Conservation (phyloP, 345 rosid genomes). For the Syzygium aromaticum region DNA sequence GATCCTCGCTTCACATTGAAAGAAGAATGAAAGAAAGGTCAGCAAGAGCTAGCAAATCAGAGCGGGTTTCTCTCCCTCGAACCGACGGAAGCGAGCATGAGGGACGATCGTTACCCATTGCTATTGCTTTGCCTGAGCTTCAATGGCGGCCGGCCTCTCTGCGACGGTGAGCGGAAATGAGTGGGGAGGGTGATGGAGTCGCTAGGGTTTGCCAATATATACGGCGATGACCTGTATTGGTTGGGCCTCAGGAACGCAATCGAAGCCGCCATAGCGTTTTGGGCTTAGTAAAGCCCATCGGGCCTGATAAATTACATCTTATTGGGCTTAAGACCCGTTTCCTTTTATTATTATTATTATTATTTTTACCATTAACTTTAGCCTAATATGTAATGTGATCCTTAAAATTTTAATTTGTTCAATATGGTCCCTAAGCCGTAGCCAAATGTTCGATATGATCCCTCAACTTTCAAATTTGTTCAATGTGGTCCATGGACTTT, state of each 20-base stretch:
- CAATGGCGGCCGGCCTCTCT: constrained; percentile 4
- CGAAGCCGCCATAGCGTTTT: not conserved
- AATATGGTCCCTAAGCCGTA: too few species aligned
- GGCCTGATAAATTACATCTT: not conserved
- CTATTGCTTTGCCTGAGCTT: not conserved
- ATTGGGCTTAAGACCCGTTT: not conserved
- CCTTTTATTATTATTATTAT: not conserved
- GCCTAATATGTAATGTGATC: too few species aligned
- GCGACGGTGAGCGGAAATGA: not conserved
- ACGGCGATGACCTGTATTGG: not conserved
- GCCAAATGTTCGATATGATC: too few species aligned
- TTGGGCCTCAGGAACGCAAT: not conserved
- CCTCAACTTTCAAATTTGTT: too few species aligned
- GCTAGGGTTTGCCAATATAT: not conserved
- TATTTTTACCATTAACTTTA: too few species aligned
- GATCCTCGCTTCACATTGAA: constrained; percentile 34
- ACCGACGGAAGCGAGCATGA: not conserved
- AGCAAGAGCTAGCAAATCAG: not conserved
- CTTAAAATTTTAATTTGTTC: too few species aligned
- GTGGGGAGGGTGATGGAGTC: not conserved
- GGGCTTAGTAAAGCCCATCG: not conserved
- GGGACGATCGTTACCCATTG: constrained; percentile 11
- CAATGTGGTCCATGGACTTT: too few species aligned
- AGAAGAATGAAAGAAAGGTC: not conserved
- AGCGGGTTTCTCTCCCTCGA: not conserved